Percentiles rank a stretch among this genome's conserved stretches.
These are phyloP conservation scores for Fragilaria radians DNA, from an alignment of 108 stramenopile species.

Conservation along the genomic window DNA sequence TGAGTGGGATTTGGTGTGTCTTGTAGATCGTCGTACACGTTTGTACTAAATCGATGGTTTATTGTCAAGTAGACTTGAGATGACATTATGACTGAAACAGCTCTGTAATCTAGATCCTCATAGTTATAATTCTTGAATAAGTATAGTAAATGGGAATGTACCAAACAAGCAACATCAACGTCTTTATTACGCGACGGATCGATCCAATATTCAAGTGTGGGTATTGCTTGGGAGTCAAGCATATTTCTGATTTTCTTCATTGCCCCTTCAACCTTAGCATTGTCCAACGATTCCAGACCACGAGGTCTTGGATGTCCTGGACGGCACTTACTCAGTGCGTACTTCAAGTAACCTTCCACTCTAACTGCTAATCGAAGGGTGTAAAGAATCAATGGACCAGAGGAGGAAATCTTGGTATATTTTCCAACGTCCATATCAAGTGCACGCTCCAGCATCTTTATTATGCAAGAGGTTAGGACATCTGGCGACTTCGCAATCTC, in stretches of 20 bases:
- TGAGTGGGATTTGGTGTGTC: conserved; percentile 78
- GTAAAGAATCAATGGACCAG: conserved; percentile 93
- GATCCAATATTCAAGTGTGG: conserved; percentile 96
- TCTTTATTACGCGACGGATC: conserved; percentile 75
- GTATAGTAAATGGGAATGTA: conserved; percentile 96
- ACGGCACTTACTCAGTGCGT: conserved; percentile 76
- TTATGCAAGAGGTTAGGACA: conserved; percentile 73
- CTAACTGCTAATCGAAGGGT: conserved; percentile 90
- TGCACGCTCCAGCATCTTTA: conserved; percentile 88
- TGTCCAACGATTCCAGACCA: conserved; percentile 80
- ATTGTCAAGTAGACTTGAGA: conserved; percentile 97
- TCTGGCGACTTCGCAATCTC: conserved; percentile 92
- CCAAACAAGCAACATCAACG: conserved; percentile 78
- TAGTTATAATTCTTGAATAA: conserved; percentile 94
- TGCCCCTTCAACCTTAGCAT: conserved; percentile 62
- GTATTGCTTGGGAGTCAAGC: conserved; percentile 83
- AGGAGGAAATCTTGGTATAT: conserved; percentile 72
- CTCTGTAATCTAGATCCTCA: conserved; percentile 85
- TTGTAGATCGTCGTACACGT: conserved; percentile 89
- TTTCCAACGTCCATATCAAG: conserved; percentile 92
- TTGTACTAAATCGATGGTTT: conserved; percentile 90
- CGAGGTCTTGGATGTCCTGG: conserved; percentile 73
- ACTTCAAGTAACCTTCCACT: conserved; percentile 88
- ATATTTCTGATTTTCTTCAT: conserved; percentile 72
- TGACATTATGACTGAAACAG: conserved; percentile 87